A percentile compares a stretch with the other conserved stretches of the same genome.
These are phyloP conservation scores for Phytophthora fragariae DNA, from an alignment of 352 stramenopile genomes.

Conservation along the genomic window DNA sequence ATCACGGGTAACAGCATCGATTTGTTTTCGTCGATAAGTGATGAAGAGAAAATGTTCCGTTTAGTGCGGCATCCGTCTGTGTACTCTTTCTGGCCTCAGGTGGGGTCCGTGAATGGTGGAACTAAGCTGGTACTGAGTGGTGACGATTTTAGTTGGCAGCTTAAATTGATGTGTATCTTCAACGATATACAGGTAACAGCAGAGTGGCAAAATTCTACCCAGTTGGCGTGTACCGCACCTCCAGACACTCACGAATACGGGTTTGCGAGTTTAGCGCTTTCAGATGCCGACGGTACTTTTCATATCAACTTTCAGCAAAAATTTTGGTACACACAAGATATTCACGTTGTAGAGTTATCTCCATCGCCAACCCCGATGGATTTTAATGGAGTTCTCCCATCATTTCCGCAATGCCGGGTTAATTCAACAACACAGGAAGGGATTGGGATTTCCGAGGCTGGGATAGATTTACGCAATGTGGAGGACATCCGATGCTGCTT, in stretches of 20 bases:
- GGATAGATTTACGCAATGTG: conserved; percentile 14
- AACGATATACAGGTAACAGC: conserved; percentile 17
- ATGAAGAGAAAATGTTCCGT: conserved; percentile 24
- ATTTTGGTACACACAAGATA: conserved; percentile 42
- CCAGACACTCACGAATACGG: conserved; percentile 6
- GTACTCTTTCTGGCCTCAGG: conserved; percentile 34
- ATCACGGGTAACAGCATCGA: conserved; percentile 57
- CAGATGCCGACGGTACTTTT: conserved; percentile 33
- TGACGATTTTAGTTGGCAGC: conserved; percentile 32
- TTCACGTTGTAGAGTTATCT: conserved; percentile 25
- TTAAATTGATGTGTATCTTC: conserved; percentile 48
- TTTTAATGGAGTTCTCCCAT: conserved; percentile 43
- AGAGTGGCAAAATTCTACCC: conserved; percentile 38
- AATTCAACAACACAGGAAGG: conserved; percentile 10
- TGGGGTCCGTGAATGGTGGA: conserved; percentile 44
- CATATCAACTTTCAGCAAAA: conserved; percentile 27
- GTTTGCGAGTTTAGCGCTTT: conserved; percentile 31
- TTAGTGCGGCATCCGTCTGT: conserved; percentile 36
- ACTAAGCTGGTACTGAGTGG: conserved; percentile 45
- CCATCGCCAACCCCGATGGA: conserved; percentile 42
- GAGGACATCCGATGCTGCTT: conserved; percentile 47
- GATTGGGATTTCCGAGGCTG: conserved; percentile 37
- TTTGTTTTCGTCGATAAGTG: conserved; percentile 35
- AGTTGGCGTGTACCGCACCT: conserved; percentile 38
- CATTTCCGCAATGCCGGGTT: conserved; percentile 37